Conservation (phyloP, 768 basidiomycete genomes). For the Grammothele lineata region DNA sequence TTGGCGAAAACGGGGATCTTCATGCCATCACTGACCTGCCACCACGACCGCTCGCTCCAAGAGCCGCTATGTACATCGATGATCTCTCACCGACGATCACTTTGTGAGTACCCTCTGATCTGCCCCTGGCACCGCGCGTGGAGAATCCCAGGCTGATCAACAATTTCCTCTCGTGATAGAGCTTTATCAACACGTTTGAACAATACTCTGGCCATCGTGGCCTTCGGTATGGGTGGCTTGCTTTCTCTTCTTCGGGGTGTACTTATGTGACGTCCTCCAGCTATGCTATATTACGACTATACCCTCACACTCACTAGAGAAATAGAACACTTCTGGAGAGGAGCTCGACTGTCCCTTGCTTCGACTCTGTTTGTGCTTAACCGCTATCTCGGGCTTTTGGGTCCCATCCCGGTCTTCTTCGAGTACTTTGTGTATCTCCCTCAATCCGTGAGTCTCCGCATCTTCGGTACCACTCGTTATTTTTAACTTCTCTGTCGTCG, state of each 20-base stretch:
- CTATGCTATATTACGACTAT: constrained; percentile 40
- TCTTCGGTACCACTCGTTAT: too few relatives aligned
- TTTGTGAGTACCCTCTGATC: too few relatives aligned
- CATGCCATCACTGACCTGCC: too few relatives aligned
- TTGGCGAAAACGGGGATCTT: too few relatives aligned
- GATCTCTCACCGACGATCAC: too few relatives aligned
- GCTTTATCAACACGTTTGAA: neutral
- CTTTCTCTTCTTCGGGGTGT: neutral
- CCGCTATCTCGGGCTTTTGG: constrained; percentile 21
- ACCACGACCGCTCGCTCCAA: too few relatives aligned
- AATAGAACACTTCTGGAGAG: constrained; percentile 43
- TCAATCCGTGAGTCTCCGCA: neutral
- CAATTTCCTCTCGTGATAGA: too few relatives aligned
- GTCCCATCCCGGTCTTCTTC: constrained; percentile 16
- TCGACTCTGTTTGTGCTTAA: constrained; percentile 19
- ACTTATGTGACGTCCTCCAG: constrained; percentile 9
- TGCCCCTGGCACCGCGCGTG: too few relatives aligned
- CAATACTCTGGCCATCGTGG: neutral
- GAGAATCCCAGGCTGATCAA: too few relatives aligned
- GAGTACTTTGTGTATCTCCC: constrained; percentile 3
- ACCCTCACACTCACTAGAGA: constrained; percentile 40
- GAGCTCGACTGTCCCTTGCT: constrained; percentile 8
- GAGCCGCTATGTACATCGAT: too few relatives aligned
- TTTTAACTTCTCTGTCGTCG: too few relatives aligned
- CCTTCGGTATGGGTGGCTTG: neutral